phyloP scores from a whole-genome alignment of 179 eudicot genomes.

The Silene vulgaris region DNA sequence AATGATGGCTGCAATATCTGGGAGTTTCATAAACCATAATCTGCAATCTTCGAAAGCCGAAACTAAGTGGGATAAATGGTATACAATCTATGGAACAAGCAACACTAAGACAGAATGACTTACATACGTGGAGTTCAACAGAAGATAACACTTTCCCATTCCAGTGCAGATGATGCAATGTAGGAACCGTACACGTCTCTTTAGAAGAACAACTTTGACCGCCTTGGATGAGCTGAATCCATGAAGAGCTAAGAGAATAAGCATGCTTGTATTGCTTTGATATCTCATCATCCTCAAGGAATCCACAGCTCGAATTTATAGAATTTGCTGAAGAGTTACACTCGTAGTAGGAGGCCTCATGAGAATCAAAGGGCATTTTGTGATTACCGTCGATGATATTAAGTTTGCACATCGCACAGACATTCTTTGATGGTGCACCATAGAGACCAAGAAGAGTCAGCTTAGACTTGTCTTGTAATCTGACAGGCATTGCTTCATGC shows the following conservation, averaged over 20 bases:
- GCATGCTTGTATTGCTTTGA: conserved; percentile 30
- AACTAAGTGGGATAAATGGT: conserved; percentile 22
- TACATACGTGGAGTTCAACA: conserved; percentile 94
- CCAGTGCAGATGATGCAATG: conserved; percentile 60
- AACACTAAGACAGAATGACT: conserved; percentile 46
- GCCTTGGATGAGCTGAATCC: conserved; percentile 48
- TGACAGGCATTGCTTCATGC: conserved; percentile 51
- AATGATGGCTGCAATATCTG: conserved; percentile 73
- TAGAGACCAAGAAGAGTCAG: conserved; percentile 61
- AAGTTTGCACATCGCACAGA: conserved; percentile 19
- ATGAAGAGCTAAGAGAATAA: conserved; percentile 29
- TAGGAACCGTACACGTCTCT: conserved; percentile 44
- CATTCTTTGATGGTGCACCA: conserved; percentile 31
- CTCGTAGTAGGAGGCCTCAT: conserved; percentile 20
- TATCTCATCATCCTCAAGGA: conserved; percentile 33
- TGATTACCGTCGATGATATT: conserved; percentile 27
- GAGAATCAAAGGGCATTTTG: background rate
- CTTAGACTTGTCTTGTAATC: conserved; percentile 54
- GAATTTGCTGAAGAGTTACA: conserved; percentile 22
- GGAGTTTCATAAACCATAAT: conserved; percentile 76
- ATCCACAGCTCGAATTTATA: conserved; percentile 34
- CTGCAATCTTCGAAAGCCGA: conserved; percentile 41
- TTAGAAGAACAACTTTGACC: conserved; percentile 27
- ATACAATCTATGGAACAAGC: conserved; percentile 22
- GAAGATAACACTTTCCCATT: conserved; percentile 34